These are phyloP conservation scores for Hypoxylon sp. DNA, from an alignment of 2,329 filamentous ascomycete genomes.

Conservation along the genomic window DNA sequence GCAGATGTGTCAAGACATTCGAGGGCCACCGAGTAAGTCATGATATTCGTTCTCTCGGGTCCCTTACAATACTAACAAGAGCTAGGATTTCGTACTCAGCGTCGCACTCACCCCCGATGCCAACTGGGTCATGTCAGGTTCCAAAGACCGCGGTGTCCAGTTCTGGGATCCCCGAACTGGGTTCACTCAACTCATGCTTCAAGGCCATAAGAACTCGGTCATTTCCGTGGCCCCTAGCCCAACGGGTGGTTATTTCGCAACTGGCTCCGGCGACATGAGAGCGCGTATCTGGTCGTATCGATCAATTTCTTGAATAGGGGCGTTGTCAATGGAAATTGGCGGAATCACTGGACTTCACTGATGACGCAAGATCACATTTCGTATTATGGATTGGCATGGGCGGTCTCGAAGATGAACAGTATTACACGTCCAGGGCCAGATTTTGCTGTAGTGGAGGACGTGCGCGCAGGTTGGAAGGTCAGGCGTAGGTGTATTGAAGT, in stretches of 20 bases:
- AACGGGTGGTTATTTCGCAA: conserved; percentile 89
- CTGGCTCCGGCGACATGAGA: conserved; percentile 96
- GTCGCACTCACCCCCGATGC: conserved; percentile 96
- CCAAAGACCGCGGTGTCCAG: conserved; percentile 96
- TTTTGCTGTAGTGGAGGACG: neutral
- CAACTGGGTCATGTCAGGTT: conserved; percentile 96
- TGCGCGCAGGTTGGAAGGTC: conserved; percentile 6
- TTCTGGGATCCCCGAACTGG: conserved; percentile 98
- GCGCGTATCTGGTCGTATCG: conserved; percentile 96
- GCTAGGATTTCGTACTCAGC: conserved; percentile 92
- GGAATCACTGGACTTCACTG: neutral
- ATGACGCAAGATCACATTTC: neutral
- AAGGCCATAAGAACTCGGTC: conserved; percentile 98
- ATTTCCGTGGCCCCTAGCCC: conserved; percentile 97
- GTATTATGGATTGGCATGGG: neutral
- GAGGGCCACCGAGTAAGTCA: conserved; percentile 89
- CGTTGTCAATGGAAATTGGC: neutral
- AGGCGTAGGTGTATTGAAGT: neutral
- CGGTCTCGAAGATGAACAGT: neutral
- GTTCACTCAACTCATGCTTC: conserved; percentile 96
- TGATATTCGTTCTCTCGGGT: neutral
- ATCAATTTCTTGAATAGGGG: conserved; percentile 56
- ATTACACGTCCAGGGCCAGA: neutral
- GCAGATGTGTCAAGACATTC: conserved; percentile 96
- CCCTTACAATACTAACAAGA: conserved; percentile 49